A percentile compares a stretch with the other conserved stretches of the same genome.
phyloP scores from a whole-genome alignment of 139 green algal genomes.

The Nannochloris sp. region DNA sequence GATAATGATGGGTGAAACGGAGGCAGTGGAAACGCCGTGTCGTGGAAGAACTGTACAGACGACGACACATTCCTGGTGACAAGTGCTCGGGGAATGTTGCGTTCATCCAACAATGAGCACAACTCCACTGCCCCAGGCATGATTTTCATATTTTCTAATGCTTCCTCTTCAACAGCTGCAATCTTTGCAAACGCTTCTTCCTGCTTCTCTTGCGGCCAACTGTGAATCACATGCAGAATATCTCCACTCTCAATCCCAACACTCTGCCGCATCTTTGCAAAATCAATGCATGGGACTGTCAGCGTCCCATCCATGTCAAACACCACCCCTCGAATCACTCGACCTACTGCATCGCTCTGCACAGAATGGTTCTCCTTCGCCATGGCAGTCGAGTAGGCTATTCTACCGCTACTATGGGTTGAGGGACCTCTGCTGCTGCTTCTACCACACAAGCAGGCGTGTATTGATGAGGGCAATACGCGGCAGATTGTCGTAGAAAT shows the following conservation, averaged over 20 bases:
- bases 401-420: too few relatives aligned
- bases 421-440: too few relatives aligned
- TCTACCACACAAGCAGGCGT: too few relatives aligned
- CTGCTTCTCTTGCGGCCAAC: background rate
- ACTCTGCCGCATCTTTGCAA: slow-evolving; percentile 24
- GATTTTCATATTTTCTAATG: slow-evolving; percentile 55
- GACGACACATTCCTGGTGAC: slow-evolving; percentile 59
- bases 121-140: slow-evolving; percentile 68
- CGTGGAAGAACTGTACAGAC: slow-evolving; percentile 48
- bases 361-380: background rate
- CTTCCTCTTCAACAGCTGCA: slow-evolving; percentile 30
- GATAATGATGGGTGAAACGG: slow-evolving; percentile 61
- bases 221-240: slow-evolving; percentile 19
- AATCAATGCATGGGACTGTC: slow-evolving; percentile 30
- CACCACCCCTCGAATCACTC: slow-evolving; percentile 14
- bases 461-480: too few relatives aligned
- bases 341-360: background rate
- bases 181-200: slow-evolving; percentile 7
- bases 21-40: slow-evolving; percentile 30
- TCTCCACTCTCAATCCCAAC: slow-evolving; percentile 13
- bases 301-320: slow-evolving; percentile 31
- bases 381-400: too few relatives aligned
- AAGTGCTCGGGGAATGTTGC: slow-evolving; percentile 41
- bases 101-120: slow-evolving; percentile 41
- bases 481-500: too few relatives aligned